Evolutionary conservation across 768 basidiomycete species (phyloP), one percentile per base, ranked within the genome.

Genomic region (Fomitopsis serialis): DNA sequence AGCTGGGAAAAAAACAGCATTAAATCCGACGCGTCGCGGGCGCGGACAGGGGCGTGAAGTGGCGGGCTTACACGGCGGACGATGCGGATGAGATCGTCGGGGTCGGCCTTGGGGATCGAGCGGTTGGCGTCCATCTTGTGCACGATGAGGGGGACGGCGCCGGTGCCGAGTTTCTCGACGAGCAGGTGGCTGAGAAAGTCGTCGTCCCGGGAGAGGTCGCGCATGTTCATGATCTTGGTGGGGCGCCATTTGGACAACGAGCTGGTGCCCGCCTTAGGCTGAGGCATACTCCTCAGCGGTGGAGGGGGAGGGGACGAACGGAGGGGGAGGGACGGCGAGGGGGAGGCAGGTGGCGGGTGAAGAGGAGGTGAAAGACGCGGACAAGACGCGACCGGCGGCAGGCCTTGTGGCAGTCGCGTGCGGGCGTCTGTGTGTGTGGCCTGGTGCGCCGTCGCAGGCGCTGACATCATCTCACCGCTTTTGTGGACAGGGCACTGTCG

Each of bases 151-250:
- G 91, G 90, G 8, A 86, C 85, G 35, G 63, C 70, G 29, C 87
- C 87, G 2, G 89, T 89, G 42, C 91, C 90, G 32, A 93, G 81
- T 62, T 92, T 92, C 73, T 93, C 90, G 57, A 93, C 88, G 53
- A 93, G 82, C 36, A 93, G 78, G 72, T 92, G 88, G 64, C 86
- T 88, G 67, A 93, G 84, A 68, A 92, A 92, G 72, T 93, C 91
- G 68, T 93, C 91, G 72, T 93, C 91, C 69, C 82, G 84, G 63
- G 90, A 88, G 56, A 93, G 80, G 80, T 93, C 91, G 70, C 81
- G 80, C 78, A 89, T 87, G 73, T 89, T 89, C 89, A 92, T 92
- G 61, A 89, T 85, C 76, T 88, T 91, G 46, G 89, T 92, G 19
- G 84, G 84, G 42, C 86, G 82, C 89, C 89, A 92, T 49, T 13